Percentiles rank a stretch among this genome's conserved stretches.
phyloP scores from a whole-genome alignment of 768 basidiomycete species.

The Russula brevipes region DNA sequence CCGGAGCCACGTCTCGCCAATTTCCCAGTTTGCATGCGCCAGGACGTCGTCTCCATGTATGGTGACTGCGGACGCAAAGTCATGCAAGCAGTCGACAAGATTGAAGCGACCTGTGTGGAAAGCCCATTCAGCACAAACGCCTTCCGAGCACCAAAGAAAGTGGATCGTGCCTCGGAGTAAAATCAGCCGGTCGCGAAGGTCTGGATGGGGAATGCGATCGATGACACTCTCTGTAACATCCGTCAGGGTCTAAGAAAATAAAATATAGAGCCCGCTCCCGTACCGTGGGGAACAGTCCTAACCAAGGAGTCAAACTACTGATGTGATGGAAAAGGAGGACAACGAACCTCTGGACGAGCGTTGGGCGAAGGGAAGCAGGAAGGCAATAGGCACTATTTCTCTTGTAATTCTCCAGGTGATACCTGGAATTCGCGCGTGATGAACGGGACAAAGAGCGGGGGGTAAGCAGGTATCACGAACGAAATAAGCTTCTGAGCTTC shows the following conservation, averaged over 20 bases:
- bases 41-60: conserved; percentile 90
- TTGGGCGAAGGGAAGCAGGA: conserved; percentile 82
- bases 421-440: conserved; percentile 40
- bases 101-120: conserved; percentile 65
- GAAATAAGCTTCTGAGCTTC: conserved; percentile 82
- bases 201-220: conserved; percentile 84
- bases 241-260: not conserved
- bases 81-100: conserved; percentile 72
- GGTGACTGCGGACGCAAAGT: conserved; percentile 60
- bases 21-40: conserved; percentile 87
- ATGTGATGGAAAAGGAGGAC: not conserved
- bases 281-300: conserved; percentile 79
- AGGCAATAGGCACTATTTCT: conserved; percentile 82
- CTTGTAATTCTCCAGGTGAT: conserved; percentile 88
- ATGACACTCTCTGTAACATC: conserved; percentile 73
- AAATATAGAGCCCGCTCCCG: conserved; percentile 23
- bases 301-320: conserved; percentile 13
- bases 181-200: conserved; percentile 88
- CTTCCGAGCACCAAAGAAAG: not conserved
- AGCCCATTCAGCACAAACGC: conserved; percentile 2
- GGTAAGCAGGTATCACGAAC: conserved; percentile 37
- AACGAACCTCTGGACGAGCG: conserved; percentile 73
- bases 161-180: conserved; percentile 59
- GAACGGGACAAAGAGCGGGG: not conserved
- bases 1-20: conserved; percentile 75